A percentile compares a stretch with the other conserved stretches of the same genome.
phyloP scores from a whole-genome alignment of 257 asterid genomes.

The Leptodermis oblonga region DNA sequence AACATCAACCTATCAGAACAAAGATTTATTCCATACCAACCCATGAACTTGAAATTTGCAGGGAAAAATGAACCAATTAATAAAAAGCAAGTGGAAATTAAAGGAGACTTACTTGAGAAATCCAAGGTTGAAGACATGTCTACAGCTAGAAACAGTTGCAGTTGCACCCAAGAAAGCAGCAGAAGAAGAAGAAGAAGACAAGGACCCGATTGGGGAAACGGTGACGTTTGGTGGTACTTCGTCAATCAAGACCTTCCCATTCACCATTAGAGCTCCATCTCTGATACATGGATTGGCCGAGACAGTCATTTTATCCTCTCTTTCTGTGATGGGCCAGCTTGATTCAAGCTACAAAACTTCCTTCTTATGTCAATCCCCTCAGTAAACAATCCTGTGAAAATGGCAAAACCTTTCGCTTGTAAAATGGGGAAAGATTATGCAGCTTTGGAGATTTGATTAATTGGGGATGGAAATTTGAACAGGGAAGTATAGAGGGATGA shows the following conservation, averaged over 20 bases:
- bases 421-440: not conserved
- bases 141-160: conserved; percentile 28
- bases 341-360: not conserved
- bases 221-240: conserved; percentile 40
- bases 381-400: too few relatives aligned
- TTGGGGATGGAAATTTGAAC: not conserved
- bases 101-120: conserved; percentile 40
- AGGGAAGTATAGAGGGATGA: not conserved
- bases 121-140: conserved; percentile 53
- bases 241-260: conserved; percentile 46
- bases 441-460: not conserved
- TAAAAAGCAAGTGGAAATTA: not conserved
- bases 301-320: conserved; percentile 42
- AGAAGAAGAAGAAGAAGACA: conserved; percentile 20
- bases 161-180: conserved; percentile 57
- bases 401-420: too few relatives aligned
- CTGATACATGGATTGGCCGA: conserved; percentile 46
- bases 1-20: too few relatives aligned
- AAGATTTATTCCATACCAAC: too few relatives aligned
- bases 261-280: conserved; percentile 45
- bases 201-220: conserved; percentile 33
- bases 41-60: too few relatives aligned
- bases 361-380: not conserved
- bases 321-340: not conserved
- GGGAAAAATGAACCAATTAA: not conserved